phyloP scores from a whole-genome alignment of 192 early-diverging fungal genomes.

The Coemansia javaensis region DNA sequence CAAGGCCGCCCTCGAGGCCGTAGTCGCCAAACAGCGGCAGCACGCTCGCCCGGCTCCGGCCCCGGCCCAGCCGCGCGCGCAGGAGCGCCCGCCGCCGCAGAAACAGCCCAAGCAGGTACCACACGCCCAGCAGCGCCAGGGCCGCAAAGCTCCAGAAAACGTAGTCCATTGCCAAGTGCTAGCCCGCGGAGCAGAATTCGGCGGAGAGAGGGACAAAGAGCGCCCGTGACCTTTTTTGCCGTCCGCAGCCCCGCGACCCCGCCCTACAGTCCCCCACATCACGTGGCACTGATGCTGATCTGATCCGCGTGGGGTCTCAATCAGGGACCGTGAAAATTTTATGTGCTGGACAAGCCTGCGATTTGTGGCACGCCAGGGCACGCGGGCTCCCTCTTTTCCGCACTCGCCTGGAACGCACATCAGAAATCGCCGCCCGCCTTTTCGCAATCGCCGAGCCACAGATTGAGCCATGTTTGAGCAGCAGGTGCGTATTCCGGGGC shows the following conservation, averaged over 20 bases:
- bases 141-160: constrained; percentile 27
- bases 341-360: no score
- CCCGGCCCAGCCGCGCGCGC: constrained; percentile 22
- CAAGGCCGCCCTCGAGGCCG: constrained; percentile 6
- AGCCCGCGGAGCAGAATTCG: not conserved
- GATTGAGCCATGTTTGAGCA: constrained; percentile 48
- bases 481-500: constrained; percentile 41
- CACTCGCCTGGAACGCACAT: constrained; percentile 25
- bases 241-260: no score
- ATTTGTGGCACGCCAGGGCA: no score
- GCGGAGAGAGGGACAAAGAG: not conserved
- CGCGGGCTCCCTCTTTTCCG: constrained; percentile 46
- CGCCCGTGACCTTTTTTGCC: no score
- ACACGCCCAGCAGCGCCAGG: constrained; percentile 29
- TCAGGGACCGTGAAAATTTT: no score
- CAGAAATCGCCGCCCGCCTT: constrained; percentile 9
- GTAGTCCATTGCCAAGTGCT: constrained; percentile 23
- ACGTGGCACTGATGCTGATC: no score
- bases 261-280: no score
- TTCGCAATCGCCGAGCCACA: constrained; percentile 21
- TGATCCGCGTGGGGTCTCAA: no score
- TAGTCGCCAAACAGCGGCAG: constrained; percentile 7
- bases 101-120: constrained; percentile 42
- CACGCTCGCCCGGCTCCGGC: constrained; percentile 12
- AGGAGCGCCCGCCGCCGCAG: constrained; percentile 27